Base-by-base conservation (phyloP, 306 rosid species). In the Quercus rubra region DNA sequence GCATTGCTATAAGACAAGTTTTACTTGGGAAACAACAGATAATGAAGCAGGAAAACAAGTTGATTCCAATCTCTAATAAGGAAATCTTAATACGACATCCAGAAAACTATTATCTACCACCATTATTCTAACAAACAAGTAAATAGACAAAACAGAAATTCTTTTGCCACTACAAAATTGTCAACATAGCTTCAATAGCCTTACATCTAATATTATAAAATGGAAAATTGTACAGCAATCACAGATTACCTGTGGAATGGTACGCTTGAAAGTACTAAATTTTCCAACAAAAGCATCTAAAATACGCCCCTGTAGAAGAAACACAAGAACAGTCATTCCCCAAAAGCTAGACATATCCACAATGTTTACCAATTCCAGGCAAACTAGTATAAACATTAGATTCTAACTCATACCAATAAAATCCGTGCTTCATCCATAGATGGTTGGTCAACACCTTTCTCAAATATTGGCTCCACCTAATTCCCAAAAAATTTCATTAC, bases 391-490 rank as follows among this genome's bases (percentile, higher is more conserved):
- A 70, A 55, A 73, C 69, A 20, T 28, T 35, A 77, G 75, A 75
- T 55, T 63, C 11, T 54, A 81, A 74, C 72, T 70, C 96, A 84
- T 82, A 96, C 99, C 98, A 96, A 83, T 76, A 96, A 86, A 88
- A 93, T 70, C 71, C 99, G 89, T 76, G 99, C 97, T 91, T 96
- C 98, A 79, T 96, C 99, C 85, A 93, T 96, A 71, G 99, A 93
- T 67, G 85, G 90, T 82, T 87, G 99, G 86, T 96, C 98, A 28
- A 96, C 89, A 74, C 99, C 98, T 86, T 93, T 96, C 88, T 96
- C 99, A 81, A 89, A 96, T 82, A 96, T 93, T 73, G 99, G 98
- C 87, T 96, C 99, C 90, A 96, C 99, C 99, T 96, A 81, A 23
- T 76, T 76, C 82, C 87, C 85, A 78, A 25, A 74, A 74, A 74